A percentile compares a stretch with the other conserved stretches of the same genome.
phyloP scores from a whole-genome alignment of 495 filamentous ascomycete species.

The Geopyxis carbonaria region DNA sequence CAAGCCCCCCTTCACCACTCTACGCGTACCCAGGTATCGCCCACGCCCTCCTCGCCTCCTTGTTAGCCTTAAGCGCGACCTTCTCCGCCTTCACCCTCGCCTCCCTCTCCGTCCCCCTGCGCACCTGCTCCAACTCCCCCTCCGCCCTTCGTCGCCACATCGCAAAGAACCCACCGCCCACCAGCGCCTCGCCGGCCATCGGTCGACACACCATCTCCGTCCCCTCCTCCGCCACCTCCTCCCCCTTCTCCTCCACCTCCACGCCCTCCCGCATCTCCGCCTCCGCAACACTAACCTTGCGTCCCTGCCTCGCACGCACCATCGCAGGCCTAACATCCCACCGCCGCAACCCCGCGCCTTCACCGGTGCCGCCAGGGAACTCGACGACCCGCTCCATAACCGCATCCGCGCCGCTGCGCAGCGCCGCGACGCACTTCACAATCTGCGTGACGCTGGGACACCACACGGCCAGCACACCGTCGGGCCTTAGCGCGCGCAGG shows the following conservation, averaged over 20 bases:
- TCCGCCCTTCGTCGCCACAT: conserved; percentile 36
- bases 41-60: too few relatives aligned
- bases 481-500: conserved; percentile 36
- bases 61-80: too few relatives aligned
- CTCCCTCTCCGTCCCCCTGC: too few relatives aligned
- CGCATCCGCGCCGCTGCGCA: conserved; percentile 35
- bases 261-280: conserved; percentile 5
- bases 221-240: conserved; percentile 24
- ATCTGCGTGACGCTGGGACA: conserved; percentile 66
- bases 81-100: too few relatives aligned
- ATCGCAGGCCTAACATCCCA: conserved; percentile 45
- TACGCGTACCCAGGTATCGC: too few relatives aligned
- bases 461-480: conserved; percentile 51
- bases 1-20: too few relatives aligned
- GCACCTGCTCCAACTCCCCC: not conserved
- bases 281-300: not conserved
- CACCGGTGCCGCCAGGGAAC: conserved; percentile 34
- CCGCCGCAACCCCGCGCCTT: conserved; percentile 38
- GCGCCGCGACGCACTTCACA: conserved; percentile 37
- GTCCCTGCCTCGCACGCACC: conserved; percentile 28
- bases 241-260: conserved; percentile 9
- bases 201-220: conserved; percentile 50
- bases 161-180: conserved; percentile 56
- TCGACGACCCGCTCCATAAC: conserved; percentile 47
- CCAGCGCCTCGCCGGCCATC: conserved; percentile 42